Evolutionary conservation across 805 yeast genomes (phyloP).

Genomic region (Candida boidinii): DNA sequence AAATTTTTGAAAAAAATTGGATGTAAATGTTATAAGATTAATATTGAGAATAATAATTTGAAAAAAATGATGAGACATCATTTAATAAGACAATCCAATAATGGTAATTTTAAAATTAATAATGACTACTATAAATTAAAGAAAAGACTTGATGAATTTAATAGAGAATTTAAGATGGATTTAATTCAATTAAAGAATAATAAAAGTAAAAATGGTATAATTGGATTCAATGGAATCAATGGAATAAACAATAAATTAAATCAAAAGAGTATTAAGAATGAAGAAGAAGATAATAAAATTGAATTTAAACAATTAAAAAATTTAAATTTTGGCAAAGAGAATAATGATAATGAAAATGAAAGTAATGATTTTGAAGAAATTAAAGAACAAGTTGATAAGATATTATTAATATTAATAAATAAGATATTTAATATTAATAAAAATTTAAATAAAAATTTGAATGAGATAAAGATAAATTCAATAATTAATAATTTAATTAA

Average conservation of each 20-base stretch:
- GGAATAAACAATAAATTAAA: no score
- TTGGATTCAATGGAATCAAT: no score
- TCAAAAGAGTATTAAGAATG: no score
- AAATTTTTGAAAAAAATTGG: slow-evolving; percentile 13
- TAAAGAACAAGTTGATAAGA: no score
- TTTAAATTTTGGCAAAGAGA: slow-evolving; percentile 6
- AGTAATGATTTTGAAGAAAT: neutral
- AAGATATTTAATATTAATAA: no score
- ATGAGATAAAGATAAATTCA: slow-evolving; percentile 15
- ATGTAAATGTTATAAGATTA: slow-evolving; percentile 20
- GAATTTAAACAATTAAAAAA: no score
- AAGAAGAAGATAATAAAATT: no score
- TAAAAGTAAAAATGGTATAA: no score
- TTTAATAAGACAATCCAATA: neutral
- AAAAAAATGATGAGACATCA: neutral
- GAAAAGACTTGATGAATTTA: slow-evolving; percentile 12
- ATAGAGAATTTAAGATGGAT: slow-evolving; percentile 17
- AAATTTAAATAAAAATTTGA: slow-evolving; percentile 6
- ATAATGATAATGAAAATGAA: slow-evolving; percentile 1
- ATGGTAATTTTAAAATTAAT: no score
- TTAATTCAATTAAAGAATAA: no score
- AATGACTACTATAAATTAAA: no score
- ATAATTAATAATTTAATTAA: slow-evolving; percentile 21
- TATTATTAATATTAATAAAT: no score
- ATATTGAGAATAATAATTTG: slow-evolving; percentile 11